These are phyloP conservation scores for Hericium coralloides DNA, from an alignment of 768 basidiomycete species.

Conservation along the genomic window DNA sequence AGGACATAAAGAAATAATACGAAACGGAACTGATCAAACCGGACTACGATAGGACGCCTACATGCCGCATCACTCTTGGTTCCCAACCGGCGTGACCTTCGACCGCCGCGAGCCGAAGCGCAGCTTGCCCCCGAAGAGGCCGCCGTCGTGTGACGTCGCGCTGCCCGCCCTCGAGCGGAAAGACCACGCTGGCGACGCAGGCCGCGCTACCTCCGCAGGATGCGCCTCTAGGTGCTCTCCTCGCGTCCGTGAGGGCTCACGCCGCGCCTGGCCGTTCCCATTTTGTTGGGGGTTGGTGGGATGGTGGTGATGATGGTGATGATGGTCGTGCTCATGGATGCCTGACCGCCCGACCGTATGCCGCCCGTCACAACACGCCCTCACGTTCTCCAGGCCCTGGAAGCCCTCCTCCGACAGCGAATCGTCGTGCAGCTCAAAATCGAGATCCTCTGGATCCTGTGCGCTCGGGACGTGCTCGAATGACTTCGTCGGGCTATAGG, in stretches of 20 bases:
- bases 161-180: constrained; percentile 79
- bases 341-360: constrained; percentile 60
- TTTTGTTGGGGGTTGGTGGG: constrained; percentile 21
- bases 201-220: constrained; percentile 40
- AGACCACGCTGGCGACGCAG: constrained; percentile 77
- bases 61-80: neutral
- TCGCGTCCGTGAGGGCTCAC: constrained; percentile 29
- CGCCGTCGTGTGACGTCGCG: constrained; percentile 55
- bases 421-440: constrained; percentile 79
- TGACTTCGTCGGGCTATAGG: constrained; percentile 66
- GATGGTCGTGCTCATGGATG: constrained; percentile 37
- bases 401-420: constrained; percentile 68
- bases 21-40: neutral
- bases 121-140: constrained; percentile 63
- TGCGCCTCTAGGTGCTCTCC: constrained; percentile 42
- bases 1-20: neutral
- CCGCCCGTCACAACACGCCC: constrained; percentile 82
- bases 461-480: constrained; percentile 26
- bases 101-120: constrained; percentile 70
- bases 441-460: constrained; percentile 48
- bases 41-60: neutral
- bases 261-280: constrained; percentile 3
- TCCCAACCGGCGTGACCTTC: constrained; percentile 23
- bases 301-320: constrained; percentile 53
- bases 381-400: constrained; percentile 92